A percentile compares a stretch with the other conserved stretches of the same genome.
phyloP scores from a whole-genome alignment of 164 flowering plant species.

The Sedum album region DNA sequence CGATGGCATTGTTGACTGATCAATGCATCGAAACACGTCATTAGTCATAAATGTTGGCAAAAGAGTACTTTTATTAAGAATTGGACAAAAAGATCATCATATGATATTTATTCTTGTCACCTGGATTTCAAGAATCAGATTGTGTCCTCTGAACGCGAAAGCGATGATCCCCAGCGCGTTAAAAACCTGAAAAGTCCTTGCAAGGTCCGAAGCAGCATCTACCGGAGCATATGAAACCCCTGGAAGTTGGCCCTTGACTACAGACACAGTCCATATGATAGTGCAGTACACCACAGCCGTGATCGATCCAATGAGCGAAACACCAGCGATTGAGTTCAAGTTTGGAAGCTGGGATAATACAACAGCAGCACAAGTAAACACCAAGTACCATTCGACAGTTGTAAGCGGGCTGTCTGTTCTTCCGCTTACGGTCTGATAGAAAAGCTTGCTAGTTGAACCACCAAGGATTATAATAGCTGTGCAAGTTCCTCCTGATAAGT shows the following conservation, averaged over 20 bases:
- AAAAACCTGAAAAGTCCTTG: slow-evolving; percentile 12
- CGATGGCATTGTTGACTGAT: slow-evolving; percentile 57
- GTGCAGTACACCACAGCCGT: slow-evolving; percentile 23
- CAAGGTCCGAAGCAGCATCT: not conserved
- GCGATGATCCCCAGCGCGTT: slow-evolving; percentile 35
- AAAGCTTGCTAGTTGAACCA: slow-evolving; percentile 19
- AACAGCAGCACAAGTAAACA: slow-evolving; percentile 31
- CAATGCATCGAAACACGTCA: not conserved
- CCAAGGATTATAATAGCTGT: slow-evolving; percentile 25
- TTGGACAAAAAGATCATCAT: not conserved
- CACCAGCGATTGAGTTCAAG: slow-evolving; percentile 32
- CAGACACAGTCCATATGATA: slow-evolving; percentile 27
- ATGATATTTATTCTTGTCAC: slow-evolving; percentile 15
- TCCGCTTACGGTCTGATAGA: slow-evolving; percentile 17
- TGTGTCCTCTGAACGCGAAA: slow-evolving; percentile 50
- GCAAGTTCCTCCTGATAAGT: slow-evolving; percentile 44
- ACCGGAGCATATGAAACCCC: slow-evolving; percentile 13
- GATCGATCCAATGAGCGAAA: slow-evolving; percentile 30
- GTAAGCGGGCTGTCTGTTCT: slow-evolving; percentile 8
- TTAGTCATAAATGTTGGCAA: not conserved
- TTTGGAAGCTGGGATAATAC: slow-evolving; percentile 33
- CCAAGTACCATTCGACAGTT: slow-evolving; percentile 27
- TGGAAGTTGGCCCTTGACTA: slow-evolving; percentile 14
- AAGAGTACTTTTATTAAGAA: not conserved
- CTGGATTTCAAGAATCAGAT: slow-evolving; percentile 43